Evolutionary conservation across 176 grass and related monocot genomes (phyloP).

Genomic region (barley (Hordeum vulgare)): MorexV3_pseudomolecules_assembly NC_058518.1:1753733-1754232

Average conservation of each 20-base stretch:
- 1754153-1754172: background rate
- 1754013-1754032: too few relatives aligned
- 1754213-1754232: too few relatives aligned
- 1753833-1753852: too few relatives aligned
- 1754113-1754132: background rate
- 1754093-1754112: background rate
- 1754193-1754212: too few relatives aligned
- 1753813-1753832: too few relatives aligned
- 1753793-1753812: background rate
- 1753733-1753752: background rate
- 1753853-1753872: too few relatives aligned
- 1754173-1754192: fast-evolving
- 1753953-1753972: too few relatives aligned
- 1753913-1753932: too few relatives aligned
- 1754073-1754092: background rate
- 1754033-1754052: background rate
- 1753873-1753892: too few relatives aligned
- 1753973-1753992: background rate
- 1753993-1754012: too few relatives aligned
- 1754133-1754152: background rate
- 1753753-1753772: background rate
- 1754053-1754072: background rate
- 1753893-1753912: too few relatives aligned
- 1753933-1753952: too few relatives aligned
- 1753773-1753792: background rate